Conservation (phyloP, 1,284 basidiomycete species). For the Heterobasidion irregulare region DNA sequence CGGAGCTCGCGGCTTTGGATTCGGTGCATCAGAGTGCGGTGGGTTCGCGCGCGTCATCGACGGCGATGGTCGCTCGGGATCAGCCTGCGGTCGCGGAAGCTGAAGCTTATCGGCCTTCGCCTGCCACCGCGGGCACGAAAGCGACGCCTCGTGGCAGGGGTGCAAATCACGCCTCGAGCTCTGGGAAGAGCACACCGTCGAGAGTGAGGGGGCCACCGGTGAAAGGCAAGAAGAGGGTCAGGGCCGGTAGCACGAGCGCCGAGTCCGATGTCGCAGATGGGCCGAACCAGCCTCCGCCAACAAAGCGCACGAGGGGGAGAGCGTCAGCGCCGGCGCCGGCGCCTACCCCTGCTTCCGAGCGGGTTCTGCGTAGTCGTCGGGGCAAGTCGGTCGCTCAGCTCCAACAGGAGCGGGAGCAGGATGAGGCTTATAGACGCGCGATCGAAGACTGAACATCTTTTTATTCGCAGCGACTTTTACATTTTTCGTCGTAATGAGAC, state of each 20-base stretch:
- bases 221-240: not conserved
- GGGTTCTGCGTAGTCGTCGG: constrained; percentile 30
- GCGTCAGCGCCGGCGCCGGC: not conserved
- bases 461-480: not conserved
- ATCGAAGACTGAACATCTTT: constrained; percentile 18
- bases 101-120: not conserved
- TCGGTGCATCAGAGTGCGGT: constrained; percentile 10
- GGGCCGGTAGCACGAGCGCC: not conserved
- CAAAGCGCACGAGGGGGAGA: constrained; percentile 17
- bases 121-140: not conserved
- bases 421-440: constrained; percentile 39
- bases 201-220: not conserved
- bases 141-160: not conserved
- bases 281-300: constrained; percentile 5
- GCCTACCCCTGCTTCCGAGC: not conserved
- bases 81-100: not conserved
- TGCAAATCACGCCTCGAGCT: not conserved
- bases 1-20: constrained; percentile 49
- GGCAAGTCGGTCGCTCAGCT: constrained; percentile 39
- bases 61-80: not conserved
- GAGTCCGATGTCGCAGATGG: constrained; percentile 4
- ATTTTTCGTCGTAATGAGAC: too few species aligned
- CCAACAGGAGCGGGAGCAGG: constrained; percentile 36
- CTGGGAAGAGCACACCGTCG: not conserved
- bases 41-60: not conserved